These are phyloP conservation scores for Talaromyces sp. DNA, from an alignment of 2,329 filamentous ascomycete genomes.

Conservation along the genomic window DNA sequence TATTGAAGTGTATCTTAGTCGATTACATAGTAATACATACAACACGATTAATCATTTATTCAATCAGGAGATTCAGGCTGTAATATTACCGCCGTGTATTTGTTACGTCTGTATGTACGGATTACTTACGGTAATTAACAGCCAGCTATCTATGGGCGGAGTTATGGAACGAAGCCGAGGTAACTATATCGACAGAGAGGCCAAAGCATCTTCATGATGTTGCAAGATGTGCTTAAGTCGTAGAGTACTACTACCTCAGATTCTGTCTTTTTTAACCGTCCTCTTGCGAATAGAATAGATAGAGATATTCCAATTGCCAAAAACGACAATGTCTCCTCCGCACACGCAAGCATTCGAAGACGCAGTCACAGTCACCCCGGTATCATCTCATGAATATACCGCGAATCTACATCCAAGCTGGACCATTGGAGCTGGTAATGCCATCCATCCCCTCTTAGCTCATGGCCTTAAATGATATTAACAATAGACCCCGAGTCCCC, in stretches of 20 bases:
- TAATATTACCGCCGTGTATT: background rate
- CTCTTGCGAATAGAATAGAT: background rate
- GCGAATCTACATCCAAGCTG: constrained; percentile 54
- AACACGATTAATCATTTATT: background rate
- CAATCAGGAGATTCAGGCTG: too few species aligned
- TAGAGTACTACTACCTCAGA: background rate
- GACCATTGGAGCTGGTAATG: constrained; percentile 60
- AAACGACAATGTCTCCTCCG: constrained; percentile 10
- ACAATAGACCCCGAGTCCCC: constrained; percentile 53
- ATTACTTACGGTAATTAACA: too few species aligned
- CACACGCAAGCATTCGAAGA: constrained; percentile 32
- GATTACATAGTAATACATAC: background rate
- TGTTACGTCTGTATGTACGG: too few species aligned
- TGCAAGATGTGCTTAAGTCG: too few species aligned
- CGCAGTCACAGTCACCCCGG: constrained; percentile 33
- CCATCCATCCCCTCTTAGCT: too few species aligned
- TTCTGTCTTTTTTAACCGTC: background rate
- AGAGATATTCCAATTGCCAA: background rate
- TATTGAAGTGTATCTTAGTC: background rate
- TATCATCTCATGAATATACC: constrained; percentile 53
- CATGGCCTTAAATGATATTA: background rate
- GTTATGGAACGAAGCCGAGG: too few species aligned
- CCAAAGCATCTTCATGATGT: too few species aligned
- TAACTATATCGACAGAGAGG: too few species aligned
- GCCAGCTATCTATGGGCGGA: too few species aligned